These are phyloP conservation scores for Mycosphaerella sp. DNA, from an alignment of 2,329 filamentous ascomycete species.

Conservation along the genomic window DNA sequence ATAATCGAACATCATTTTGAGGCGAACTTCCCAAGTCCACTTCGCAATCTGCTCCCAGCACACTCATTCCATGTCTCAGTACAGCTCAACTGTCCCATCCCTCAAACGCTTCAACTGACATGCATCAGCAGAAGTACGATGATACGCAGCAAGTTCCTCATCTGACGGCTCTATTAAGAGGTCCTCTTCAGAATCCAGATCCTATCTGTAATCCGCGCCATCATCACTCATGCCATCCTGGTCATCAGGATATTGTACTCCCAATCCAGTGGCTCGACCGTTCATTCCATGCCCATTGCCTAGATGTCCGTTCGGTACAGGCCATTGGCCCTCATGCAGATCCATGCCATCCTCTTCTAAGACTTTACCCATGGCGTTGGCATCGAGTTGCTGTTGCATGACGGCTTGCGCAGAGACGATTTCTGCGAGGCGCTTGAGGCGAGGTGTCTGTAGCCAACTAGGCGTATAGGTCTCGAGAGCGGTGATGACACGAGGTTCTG, in stretches of 20 bases:
- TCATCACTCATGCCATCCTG: conserved; percentile 14
- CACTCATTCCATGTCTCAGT: neutral
- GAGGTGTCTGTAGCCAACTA: conserved; percentile 94
- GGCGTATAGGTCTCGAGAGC: conserved; percentile 97
- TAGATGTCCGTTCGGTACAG: conserved; percentile 16
- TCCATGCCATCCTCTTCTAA: conserved; percentile 23
- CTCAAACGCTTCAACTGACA: neutral
- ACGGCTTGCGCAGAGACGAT: conserved; percentile 96
- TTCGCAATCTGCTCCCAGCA: neutral
- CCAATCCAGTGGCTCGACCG: conserved; percentile 4
- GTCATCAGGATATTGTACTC: conserved; percentile 12
- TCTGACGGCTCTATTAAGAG: neutral
- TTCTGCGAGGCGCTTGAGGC: conserved; percentile 92
- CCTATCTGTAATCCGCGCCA: conserved; percentile 13
- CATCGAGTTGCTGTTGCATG: conserved; percentile 54
- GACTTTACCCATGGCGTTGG: conserved; percentile 25
- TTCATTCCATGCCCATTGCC: conserved; percentile 11
- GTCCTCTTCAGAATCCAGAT: conserved; percentile 1
- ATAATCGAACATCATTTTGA: neutral
- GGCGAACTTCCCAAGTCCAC: neutral
- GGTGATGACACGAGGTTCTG: conserved; percentile 90
- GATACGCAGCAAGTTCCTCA: neutral
- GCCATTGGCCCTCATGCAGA: conserved; percentile 21
- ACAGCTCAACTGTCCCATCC: neutral
- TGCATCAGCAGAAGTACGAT: neutral